A percentile compares a stretch with the other conserved stretches of the same genome.
Evolutionary conservation across 441 rosid species (phyloP).

Genomic region (Daphne laureola): DNA sequence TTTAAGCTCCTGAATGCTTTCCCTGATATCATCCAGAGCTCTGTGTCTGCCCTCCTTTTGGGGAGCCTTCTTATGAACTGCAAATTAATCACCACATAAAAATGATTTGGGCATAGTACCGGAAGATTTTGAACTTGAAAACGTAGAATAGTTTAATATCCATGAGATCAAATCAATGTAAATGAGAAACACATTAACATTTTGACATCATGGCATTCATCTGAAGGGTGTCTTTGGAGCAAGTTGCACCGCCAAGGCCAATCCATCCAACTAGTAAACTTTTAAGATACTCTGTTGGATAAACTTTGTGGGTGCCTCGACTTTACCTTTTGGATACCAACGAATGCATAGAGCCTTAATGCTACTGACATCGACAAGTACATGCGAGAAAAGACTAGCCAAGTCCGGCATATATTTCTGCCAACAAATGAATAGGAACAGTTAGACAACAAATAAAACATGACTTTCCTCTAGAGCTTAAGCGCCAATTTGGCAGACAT

Average conservation of each 20-base stretch:
- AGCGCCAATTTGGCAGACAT: too few relatives aligned
- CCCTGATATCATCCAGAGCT: constrained; percentile 89
- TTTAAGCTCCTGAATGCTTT: constrained; percentile 75
- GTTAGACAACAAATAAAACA: background rate
- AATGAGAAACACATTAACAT: background rate
- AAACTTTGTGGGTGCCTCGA: background rate
- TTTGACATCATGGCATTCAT: background rate
- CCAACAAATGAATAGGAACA: constrained; percentile 12
- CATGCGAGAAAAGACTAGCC: constrained; percentile 76
- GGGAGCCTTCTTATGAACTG: constrained; percentile 64
- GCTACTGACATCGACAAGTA: constrained; percentile 87
- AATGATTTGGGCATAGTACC: too few relatives aligned
- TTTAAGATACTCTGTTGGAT: too few relatives aligned
- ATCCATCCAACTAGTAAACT: background rate
- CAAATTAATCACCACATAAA: constrained; percentile 9
- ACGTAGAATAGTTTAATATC: background rate
- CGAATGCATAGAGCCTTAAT: constrained; percentile 67
- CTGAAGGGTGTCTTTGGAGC: too few relatives aligned
- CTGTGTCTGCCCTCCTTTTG: constrained; percentile 66
- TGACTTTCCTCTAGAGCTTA: background rate
- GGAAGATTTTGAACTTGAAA: background rate
- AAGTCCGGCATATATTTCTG: constrained; percentile 95
- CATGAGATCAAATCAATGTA: background rate
- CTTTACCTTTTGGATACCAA: constrained; percentile 80
- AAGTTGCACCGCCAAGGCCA: background rate